Percentiles rank a stretch among this genome's conserved stretches.
Evolutionary conservation across 2,329 filamentous ascomycete genomes (phyloP).

Genomic region (Scedosporium boydii): DNA sequence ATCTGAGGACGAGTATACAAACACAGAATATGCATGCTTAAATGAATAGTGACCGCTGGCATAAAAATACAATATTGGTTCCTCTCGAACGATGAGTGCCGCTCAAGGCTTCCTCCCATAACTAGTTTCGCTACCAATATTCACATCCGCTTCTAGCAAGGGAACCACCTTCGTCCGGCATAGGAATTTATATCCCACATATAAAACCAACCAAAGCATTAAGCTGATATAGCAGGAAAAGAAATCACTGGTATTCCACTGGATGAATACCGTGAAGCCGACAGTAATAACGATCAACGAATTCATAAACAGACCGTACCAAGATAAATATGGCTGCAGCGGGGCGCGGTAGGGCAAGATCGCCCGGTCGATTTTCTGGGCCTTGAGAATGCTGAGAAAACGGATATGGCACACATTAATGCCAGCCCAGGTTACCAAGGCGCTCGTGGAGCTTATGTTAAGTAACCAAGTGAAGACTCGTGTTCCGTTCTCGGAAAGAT

Average conservation of each 20-base stretch:
- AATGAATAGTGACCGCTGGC: too few relatives aligned
- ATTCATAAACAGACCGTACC: constrained; percentile 58
- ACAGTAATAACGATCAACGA: constrained; percentile 55
- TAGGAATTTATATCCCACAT: constrained; percentile 49
- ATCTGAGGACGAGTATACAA: too few relatives aligned
- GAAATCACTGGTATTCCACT: constrained; percentile 50
- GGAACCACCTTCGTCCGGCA: constrained; percentile 28
- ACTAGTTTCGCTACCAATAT: background rate
- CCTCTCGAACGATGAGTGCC: background rate
- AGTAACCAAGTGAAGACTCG: constrained; percentile 64
- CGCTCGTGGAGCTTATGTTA: constrained; percentile 59
- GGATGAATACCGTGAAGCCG: constrained; percentile 59
- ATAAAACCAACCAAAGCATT: constrained; percentile 52
- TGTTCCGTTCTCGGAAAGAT: constrained; percentile 47
- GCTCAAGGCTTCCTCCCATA: background rate
- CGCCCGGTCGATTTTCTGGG: constrained; percentile 46
- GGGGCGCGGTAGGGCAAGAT: constrained; percentile 52
- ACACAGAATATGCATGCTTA: too few relatives aligned
- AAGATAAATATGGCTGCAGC: constrained; percentile 54
- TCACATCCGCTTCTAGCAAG: constrained; percentile 9
- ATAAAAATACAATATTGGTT: too few relatives aligned
- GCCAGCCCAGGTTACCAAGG: constrained; percentile 61
- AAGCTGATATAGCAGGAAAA: constrained; percentile 57
- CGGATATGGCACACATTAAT: constrained; percentile 56
- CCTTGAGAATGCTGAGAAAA: constrained; percentile 51